Evolutionary conservation across 768 basidiomycete species (phyloP).

Genomic region (Termitomyces sp.): DNA sequence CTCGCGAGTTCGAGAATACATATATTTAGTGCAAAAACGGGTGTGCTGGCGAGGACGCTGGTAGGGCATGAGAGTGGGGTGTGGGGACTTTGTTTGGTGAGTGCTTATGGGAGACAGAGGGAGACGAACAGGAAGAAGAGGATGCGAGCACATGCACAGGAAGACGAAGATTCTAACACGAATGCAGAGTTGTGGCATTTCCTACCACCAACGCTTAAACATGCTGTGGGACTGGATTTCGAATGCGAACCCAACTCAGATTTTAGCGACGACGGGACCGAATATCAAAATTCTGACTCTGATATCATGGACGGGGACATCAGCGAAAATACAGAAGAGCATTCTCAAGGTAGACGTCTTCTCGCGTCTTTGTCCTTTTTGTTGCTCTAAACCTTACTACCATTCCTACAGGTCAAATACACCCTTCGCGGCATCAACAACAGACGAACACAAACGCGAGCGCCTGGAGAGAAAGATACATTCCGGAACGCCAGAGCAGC

Average conservation of each 20-base stretch:
- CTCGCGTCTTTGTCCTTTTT: not conserved
- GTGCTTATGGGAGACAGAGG: not conserved
- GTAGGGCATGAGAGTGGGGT: conserved; percentile 14
- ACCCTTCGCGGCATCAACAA: not conserved
- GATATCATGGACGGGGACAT: not conserved
- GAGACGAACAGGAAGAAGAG: not conserved
- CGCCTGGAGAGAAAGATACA: conserved; percentile 5
- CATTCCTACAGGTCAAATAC: not conserved
- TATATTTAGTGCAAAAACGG: conserved; percentile 76
- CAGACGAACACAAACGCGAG: not conserved
- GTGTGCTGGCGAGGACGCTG: conserved; percentile 55
- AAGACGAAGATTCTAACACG: not conserved
- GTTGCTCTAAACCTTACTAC: not conserved
- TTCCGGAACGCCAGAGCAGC: conserved; percentile 35
- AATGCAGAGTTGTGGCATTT: conserved; percentile 14
- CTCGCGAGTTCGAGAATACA: conserved; percentile 83
- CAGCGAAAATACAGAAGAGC: not conserved
- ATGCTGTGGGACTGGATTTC: conserved; percentile 38
- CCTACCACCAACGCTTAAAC: conserved; percentile 36
- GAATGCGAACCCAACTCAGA: not conserved
- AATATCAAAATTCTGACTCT: not conserved
- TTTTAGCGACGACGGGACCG: not conserved
- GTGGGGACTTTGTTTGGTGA: conserved; percentile 10
- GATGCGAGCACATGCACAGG: not conserved
- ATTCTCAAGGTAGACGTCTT: not conserved